Evolutionary conservation across 1,284 basidiomycete species (phyloP), one percentile per base, ranked within the genome.

Genomic region (Leccinum pallidistipes): DNA sequence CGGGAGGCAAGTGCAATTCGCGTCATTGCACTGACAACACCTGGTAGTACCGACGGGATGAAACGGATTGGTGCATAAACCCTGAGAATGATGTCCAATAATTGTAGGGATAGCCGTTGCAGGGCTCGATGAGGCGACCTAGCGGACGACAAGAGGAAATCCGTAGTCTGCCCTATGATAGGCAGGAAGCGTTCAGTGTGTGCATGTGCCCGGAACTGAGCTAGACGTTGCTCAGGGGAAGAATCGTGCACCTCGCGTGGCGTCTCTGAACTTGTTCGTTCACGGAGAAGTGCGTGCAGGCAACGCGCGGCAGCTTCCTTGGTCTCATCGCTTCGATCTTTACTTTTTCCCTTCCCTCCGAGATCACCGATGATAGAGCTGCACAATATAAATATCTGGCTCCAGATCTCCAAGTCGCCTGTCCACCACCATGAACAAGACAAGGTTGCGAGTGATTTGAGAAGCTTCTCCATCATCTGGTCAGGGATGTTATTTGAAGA

Each of bases 311-410:
- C 85, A 32, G 88, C 85, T 62, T 83, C 78, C 71, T 89, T 91
- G 14, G 91, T 90, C 75, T 95, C 93, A 54, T 93, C 91, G 62
- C 87, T 87, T 60, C 88, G 80, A 43, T 79, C 79, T 68, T 83
- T 86, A 11, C 77, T 79, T 73, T 87, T 85, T 3, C 82, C 85
- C 69, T 86, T 89, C 52, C 77, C 79, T 64, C 84, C 83, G 31
- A 85, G 78, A 31, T 82, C 81, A n/a, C 85, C 85, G 3, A 90
- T 73, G 31, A 91, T 79, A n/a, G 90, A 82, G 18, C 88, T 83
- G 56, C 83, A 86, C 31, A 97, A 81, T 77, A 89, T 90, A 76
- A 96, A 92, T 18, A 95, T 76, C 70, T 97, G 93, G 68, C 91
- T 88, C 91, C 94, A 90, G 24, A 86, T 72, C 34, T 83, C 82